These are phyloP conservation scores for Trichoderma orchidacearum DNA, from an alignment of 495 filamentous ascomycete genomes.

Conservation along the genomic window DNA sequence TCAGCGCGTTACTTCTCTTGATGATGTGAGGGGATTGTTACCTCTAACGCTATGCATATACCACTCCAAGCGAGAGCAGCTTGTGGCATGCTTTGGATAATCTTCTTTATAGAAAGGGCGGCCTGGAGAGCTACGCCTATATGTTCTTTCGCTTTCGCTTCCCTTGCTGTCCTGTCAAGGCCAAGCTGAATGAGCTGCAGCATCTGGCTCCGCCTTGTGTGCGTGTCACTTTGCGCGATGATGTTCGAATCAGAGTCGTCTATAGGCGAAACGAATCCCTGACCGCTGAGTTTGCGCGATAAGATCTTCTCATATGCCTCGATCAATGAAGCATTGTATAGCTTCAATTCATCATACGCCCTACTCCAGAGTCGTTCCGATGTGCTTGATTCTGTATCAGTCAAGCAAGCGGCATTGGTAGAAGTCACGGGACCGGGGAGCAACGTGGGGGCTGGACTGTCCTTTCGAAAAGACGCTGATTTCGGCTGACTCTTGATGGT, in stretches of 20 bases:
- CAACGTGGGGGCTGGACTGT: too few species aligned
- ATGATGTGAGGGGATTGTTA: not conserved
- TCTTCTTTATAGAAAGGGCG: slow-evolving; percentile 8
- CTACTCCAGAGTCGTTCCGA: slow-evolving; percentile 8
- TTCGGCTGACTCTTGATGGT: too few species aligned
- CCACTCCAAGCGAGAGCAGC: slow-evolving; percentile 13
- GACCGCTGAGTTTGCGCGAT: slow-evolving; percentile 4
- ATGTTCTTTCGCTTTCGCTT: slow-evolving; percentile 7
- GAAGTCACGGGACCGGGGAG: too few species aligned
- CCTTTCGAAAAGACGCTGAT: too few species aligned
- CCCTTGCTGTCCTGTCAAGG: slow-evolving; percentile 7
- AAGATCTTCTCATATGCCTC: slow-evolving; percentile 9
- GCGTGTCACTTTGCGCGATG: slow-evolving; percentile 3
- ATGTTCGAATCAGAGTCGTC: not conserved
- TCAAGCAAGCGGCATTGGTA: too few species aligned
- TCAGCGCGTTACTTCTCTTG: not conserved
- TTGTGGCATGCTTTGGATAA: slow-evolving; percentile 8
- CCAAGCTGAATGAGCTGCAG: slow-evolving; percentile 8
- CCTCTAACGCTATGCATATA: slow-evolving; percentile 11
- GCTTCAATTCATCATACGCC: slow-evolving; percentile 12
- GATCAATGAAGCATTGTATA: slow-evolving; percentile 9
- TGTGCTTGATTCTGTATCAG: too few species aligned
- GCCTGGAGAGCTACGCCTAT: slow-evolving; percentile 8
- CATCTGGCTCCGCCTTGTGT: slow-evolving; percentile 9
- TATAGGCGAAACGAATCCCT: slow-evolving; percentile 1